Evolutionary conservation across 2,329 filamentous ascomycete species (phyloP), one percentile per base, ranked within the genome.

Genomic region (Fusarium zealandicum): DNA sequence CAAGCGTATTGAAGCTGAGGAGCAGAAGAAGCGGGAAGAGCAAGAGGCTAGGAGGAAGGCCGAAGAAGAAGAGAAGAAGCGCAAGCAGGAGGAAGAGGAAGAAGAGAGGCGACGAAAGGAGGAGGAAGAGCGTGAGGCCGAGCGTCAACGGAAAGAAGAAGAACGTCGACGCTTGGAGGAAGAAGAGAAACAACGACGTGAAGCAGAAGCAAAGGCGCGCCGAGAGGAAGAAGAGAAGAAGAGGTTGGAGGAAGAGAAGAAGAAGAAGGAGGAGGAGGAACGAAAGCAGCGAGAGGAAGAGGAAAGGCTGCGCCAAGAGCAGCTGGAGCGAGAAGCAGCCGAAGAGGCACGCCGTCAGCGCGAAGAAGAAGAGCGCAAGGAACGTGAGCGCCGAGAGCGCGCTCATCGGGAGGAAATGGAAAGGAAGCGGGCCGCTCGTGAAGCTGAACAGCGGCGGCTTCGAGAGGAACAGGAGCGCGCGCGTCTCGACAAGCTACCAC

Each of bases 401-500:
- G 70, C 68, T 6, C 71, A 76, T 37, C 73, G 76, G 44, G 76
- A 80, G 54, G 78, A 79, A 20, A 62, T 78, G 67, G 80, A 82
- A 57, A 75, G 75, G 8, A 80, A 80, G 62, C 77, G 76, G 35
- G 77, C 76, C 35, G 79, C 79, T 11, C 76, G 76, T 25, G 81
- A 84, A 69, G 80, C 78, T 4, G 82, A 84, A 58, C 73, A 77
- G 50, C 77, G 76, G 48, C 78, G 80, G 39, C 67, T 80, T 11
- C 79, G 76, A 20, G 77, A 83, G 59, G 82, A 87, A 63, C 76
- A 83, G 66, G 82, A 86, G 62, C 78, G 78, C 22, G 71, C 75
- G 27, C 80, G 83, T 13, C 66, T 88, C 22, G 78, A 80, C 32
- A 86, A 82, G 60, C 70, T 88, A 14, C 86, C 86, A 4, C 79